Evolutionary conservation across 176 grass and related monocot genomes (phyloP).

Genomic region (Sorghum bicolor): Sorghum_bicolor_NCBIv3 NC_012879.2:4583001-4583500

Average conservation of each 20-base stretch:
- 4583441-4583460: not conserved
- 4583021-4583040: conserved; percentile 76
- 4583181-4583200: not conserved
- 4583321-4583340: conserved; percentile 1
- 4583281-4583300: not conserved
- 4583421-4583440: not conserved
- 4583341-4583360: not conserved
- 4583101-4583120: conserved; percentile 95
- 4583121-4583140: conserved; percentile 18
- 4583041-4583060: conserved; percentile 82
- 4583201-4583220: not conserved
- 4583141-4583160: conserved; percentile 8
- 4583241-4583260: not conserved
- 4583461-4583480: not conserved
- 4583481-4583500: not conserved
- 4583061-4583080: conserved; percentile 74
- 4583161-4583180: not conserved
- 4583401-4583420: conserved; percentile 10
- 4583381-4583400: not conserved
- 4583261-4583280: not conserved
- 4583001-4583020: conserved; percentile 74
- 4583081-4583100: conserved; percentile 81
- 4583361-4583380: not conserved
- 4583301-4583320: not conserved
- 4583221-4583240: not conserved